phyloP scores from a whole-genome alignment of 306 rosid genomes.

The Canavalia ensiformis region DNA sequence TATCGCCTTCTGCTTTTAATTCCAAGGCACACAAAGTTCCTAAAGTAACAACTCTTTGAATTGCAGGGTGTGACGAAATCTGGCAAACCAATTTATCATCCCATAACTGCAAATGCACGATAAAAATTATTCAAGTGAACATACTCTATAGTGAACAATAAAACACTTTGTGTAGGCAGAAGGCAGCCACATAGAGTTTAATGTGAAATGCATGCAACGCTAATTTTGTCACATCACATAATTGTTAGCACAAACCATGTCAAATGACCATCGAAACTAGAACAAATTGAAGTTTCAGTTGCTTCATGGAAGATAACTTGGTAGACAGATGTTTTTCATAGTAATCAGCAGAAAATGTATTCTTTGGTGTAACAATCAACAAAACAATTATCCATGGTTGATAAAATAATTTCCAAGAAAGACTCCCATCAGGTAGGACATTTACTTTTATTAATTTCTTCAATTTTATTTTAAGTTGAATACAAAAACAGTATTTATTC shows the following conservation, averaged over 20 bases:
- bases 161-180: constrained; percentile 7
- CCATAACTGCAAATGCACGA: constrained; percentile 77
- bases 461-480: constrained; percentile 5
- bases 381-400: not conserved
- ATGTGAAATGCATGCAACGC: constrained; percentile 8
- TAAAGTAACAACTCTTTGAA: constrained; percentile 79
- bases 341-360: not conserved
- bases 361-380: not conserved
- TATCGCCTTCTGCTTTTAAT: constrained; percentile 77
- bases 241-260: constrained; percentile 17
- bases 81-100: constrained; percentile 69
- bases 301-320: constrained; percentile 15
- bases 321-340: constrained; percentile 1
- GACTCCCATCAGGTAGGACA: not conserved
- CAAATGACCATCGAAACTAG: constrained; percentile 5
- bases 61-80: constrained; percentile 78
- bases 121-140: constrained; percentile 4
- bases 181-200: constrained; percentile 5
- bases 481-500: not conserved
- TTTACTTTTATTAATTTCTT: constrained; percentile 19
- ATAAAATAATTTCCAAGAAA: constrained; percentile 12
- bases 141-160: constrained; percentile 25
- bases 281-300: constrained; percentile 5
- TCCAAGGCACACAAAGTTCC: constrained; percentile 95
- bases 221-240: not conserved